phyloP scores from a whole-genome alignment of 192 early-diverging fungal genomes.

The Coemansia sp. region DNA sequence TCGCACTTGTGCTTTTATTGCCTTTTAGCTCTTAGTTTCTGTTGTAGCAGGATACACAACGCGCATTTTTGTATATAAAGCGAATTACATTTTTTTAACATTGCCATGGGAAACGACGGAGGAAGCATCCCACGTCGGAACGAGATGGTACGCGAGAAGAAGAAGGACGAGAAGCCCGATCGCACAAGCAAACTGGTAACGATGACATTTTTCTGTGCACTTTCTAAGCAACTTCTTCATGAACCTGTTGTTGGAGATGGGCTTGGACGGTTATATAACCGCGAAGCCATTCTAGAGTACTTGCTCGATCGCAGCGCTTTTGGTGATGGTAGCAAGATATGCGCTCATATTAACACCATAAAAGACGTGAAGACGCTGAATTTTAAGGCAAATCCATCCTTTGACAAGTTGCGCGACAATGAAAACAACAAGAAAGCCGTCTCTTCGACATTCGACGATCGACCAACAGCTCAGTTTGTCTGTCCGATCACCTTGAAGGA shows the following conservation, averaged over 20 bases:
- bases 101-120: constrained; percentile 54
- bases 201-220: constrained; percentile 34
- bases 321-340: constrained; percentile 61
- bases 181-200: constrained; percentile 26
- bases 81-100: too few relatives aligned
- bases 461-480: constrained; percentile 30
- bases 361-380: constrained; percentile 34
- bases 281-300: constrained; percentile 63
- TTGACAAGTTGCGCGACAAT: neutral
- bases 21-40: too few relatives aligned
- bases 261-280: constrained; percentile 74
- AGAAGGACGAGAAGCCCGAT: constrained; percentile 37
- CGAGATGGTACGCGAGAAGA: constrained; percentile 53
- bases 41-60: too few relatives aligned
- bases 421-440: neutral
- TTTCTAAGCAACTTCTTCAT: constrained; percentile 55
- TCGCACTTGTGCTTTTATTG: too few relatives aligned
- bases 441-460: constrained; percentile 16
- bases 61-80: too few relatives aligned
- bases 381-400: constrained; percentile 13
- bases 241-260: constrained; percentile 58
- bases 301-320: constrained; percentile 56
- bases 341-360: constrained; percentile 19
- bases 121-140: constrained; percentile 54
- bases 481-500: constrained; percentile 54